Evolutionary conservation across 192 early-diverging fungal species (phyloP).

Genomic region (Dimargaris verticillata): DNA sequence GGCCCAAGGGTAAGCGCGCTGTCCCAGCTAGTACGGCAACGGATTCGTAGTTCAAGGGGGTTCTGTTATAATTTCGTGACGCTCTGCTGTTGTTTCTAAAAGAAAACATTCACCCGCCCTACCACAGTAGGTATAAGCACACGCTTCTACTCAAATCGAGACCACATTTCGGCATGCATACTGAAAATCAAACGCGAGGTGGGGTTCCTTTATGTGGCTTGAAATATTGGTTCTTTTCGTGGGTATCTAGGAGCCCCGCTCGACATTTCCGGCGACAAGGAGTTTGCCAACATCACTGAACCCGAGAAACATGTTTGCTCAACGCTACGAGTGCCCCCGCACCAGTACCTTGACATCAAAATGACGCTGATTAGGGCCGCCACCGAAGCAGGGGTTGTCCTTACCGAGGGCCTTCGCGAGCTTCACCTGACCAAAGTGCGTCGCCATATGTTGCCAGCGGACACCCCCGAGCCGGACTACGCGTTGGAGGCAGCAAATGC

Average conservation of each 20-base stretch:
- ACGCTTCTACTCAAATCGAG: no score
- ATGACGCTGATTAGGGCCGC: slow-evolving; percentile 51
- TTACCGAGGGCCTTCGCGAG: neutral
- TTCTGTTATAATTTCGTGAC: no score
- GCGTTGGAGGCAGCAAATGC: neutral
- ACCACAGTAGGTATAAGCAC: no score
- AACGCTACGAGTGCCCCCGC: slow-evolving; percentile 64
- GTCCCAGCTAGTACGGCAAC: no score
- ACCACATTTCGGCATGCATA: no score
- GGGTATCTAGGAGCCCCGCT: neutral
- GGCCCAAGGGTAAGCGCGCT: neutral
- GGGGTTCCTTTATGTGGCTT: no score
- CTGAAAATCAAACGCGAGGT: no score
- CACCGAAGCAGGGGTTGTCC: slow-evolving; percentile 13
- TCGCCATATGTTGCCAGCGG: neutral
- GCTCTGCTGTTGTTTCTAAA: no score
- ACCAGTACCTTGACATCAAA: slow-evolving; percentile 73
- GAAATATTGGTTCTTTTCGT: no score
- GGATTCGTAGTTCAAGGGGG: no score
- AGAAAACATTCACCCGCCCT: no score
- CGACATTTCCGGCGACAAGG: neutral
- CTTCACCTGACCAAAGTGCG: neutral
- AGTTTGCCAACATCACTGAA: neutral
- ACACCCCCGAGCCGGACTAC: neutral
- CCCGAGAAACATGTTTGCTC: slow-evolving; percentile 56